A percentile compares a stretch with the other conserved stretches of the same genome.
These are phyloP conservation scores for Exsudoporus frostii DNA, from an alignment of 768 basidiomycete species.

Conservation along the genomic window DNA sequence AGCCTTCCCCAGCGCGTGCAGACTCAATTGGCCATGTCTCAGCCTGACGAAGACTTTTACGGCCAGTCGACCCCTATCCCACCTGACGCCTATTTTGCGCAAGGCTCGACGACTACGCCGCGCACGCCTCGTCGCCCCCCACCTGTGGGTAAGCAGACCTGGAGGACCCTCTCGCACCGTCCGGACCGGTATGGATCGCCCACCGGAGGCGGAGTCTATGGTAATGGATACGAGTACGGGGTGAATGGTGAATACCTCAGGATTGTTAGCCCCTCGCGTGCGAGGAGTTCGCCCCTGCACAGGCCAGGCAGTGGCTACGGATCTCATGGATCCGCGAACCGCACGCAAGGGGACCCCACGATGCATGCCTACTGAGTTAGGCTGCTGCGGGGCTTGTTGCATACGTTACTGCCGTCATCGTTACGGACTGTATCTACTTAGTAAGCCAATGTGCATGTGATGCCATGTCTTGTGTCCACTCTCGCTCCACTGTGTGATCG, in stretches of 20 bases:
- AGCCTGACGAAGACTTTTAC: background rate
- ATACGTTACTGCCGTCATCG: no score
- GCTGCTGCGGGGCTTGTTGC: no score
- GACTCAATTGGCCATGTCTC: conserved; percentile 4
- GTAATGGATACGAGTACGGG: background rate
- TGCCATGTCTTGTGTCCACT: no score
- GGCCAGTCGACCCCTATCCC: background rate
- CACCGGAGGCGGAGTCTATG: background rate
- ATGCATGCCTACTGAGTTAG: background rate
- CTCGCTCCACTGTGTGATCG: no score
- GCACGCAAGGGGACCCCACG: background rate
- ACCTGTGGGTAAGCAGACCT: background rate
- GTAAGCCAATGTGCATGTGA: no score
- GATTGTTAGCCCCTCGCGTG: background rate
- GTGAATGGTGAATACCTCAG: background rate
- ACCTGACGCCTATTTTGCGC: background rate
- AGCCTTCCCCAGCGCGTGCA: conserved; percentile 6
- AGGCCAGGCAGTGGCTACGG: background rate
- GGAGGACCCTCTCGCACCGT: background rate
- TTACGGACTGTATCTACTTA: no score
- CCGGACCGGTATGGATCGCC: background rate
- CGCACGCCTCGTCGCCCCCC: background rate
- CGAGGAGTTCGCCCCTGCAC: background rate
- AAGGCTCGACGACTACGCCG: background rate
- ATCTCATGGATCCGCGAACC: background rate